phyloP scores from a whole-genome alignment of 2,329 filamentous ascomycete species.

The Fusarium staphyleae region DNA sequence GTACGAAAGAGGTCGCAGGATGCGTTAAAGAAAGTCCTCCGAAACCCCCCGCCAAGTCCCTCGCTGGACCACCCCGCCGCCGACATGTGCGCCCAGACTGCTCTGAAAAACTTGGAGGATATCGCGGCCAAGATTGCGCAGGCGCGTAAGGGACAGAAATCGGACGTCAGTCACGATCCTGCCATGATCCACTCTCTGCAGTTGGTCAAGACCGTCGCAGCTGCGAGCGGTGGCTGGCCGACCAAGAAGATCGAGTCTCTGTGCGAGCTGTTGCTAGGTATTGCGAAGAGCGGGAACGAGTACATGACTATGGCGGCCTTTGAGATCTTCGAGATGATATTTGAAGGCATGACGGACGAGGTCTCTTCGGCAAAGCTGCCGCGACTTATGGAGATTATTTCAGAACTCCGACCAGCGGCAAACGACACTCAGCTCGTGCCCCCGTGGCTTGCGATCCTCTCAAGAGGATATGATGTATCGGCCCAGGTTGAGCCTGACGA shows the following conservation, averaged over 20 bases:
- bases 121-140: slow-evolving; percentile 68
- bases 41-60: slow-evolving; percentile 86
- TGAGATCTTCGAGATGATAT: slow-evolving; percentile 97
- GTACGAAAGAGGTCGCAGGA: slow-evolving; percentile 94
- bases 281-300: slow-evolving; percentile 90
- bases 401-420: slow-evolving; percentile 86
- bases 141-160: slow-evolving; percentile 70
- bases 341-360: slow-evolving; percentile 87
- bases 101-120: slow-evolving; percentile 79
- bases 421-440: slow-evolving; percentile 95
- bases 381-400: slow-evolving; percentile 87
- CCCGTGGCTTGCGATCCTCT: slow-evolving; percentile 95
- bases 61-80: slow-evolving; percentile 93
- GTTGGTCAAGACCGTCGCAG: slow-evolving; percentile 87
- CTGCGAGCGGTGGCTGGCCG: slow-evolving; percentile 91
- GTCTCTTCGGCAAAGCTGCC: slow-evolving; percentile 89
- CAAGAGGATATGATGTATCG: slow-evolving; percentile 91
- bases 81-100: slow-evolving; percentile 94
- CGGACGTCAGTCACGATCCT: slow-evolving; percentile 74
- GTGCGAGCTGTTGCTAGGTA: slow-evolving; percentile 86
- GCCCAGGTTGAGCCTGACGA: slow-evolving; percentile 88
- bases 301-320: slow-evolving; percentile 97
- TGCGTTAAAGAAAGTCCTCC: slow-evolving; percentile 81
- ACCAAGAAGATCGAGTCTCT: slow-evolving; percentile 93
- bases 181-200: slow-evolving; percentile 90